These are phyloP conservation scores for Fraxinus excelsior DNA, from an alignment of 257 asterid genomes.

Conservation along the genomic window DNA sequence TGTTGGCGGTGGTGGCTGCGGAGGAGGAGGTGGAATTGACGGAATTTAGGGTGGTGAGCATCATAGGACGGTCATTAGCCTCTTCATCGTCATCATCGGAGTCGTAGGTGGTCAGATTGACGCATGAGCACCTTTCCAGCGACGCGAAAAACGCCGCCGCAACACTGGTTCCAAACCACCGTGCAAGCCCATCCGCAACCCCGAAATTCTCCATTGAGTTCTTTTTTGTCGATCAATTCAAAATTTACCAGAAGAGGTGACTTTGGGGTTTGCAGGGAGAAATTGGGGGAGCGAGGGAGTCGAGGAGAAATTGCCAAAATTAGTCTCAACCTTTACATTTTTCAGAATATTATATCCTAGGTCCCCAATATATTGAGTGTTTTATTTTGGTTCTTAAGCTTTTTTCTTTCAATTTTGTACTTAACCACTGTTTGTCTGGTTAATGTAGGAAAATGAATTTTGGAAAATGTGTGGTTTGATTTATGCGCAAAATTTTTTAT, in stretches of 20 bases:
- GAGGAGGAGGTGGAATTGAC: constrained; percentile 40
- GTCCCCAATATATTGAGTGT: neutral
- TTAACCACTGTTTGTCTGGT: no score
- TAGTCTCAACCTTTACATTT: constrained; percentile 19
- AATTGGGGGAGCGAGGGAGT: constrained; percentile 8
- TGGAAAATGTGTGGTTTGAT: no score
- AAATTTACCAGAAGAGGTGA: neutral
- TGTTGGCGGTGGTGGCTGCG: constrained; percentile 10
- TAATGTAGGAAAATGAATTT: no score
- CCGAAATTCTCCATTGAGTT: constrained; percentile 49
- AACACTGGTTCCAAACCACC: constrained; percentile 86
- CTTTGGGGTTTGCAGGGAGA: neutral
- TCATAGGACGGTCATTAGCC: constrained; percentile 89
- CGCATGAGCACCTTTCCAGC: constrained; percentile 96
- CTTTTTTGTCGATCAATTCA: neutral
- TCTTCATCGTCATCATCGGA: constrained; percentile 81
- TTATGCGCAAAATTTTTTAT: no score
- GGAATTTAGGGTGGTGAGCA: constrained; percentile 55
- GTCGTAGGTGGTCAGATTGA: constrained; percentile 76
- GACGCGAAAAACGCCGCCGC: constrained; percentile 93
- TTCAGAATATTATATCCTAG: neutral
- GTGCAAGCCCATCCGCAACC: constrained; percentile 72
- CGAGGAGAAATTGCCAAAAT: constrained; percentile 21
- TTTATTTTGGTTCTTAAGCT: neutral
- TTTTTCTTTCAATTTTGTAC: no score